Conservation (phyloP, 2,329 filamentous ascomycete species). For the Periconia sp. region DNA sequence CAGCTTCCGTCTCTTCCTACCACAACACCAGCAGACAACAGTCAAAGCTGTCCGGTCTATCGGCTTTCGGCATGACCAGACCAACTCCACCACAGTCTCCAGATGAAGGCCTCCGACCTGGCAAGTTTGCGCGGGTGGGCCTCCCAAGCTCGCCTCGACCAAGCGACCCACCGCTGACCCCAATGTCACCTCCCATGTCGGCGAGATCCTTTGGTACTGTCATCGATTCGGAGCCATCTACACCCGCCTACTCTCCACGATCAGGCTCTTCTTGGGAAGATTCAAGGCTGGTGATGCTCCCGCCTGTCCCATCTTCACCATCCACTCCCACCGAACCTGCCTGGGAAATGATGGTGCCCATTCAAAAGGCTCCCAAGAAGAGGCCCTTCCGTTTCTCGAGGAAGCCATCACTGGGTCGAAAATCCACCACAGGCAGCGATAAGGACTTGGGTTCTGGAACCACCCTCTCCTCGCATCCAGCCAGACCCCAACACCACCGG, state of each 20-base stretch:
- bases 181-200: constrained; percentile 39
- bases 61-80: constrained; percentile 38
- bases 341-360: constrained; percentile 36
- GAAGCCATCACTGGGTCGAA: not conserved
- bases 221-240: constrained; percentile 41
- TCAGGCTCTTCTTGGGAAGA: constrained; percentile 27
- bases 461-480: constrained; percentile 18
- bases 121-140: constrained; percentile 30
- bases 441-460: constrained; percentile 9
- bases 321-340: constrained; percentile 31
- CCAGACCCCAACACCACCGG: constrained; percentile 9
- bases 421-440: not conserved
- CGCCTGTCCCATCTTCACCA: constrained; percentile 30
- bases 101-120: constrained; percentile 22
- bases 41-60: constrained; percentile 16
- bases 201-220: constrained; percentile 39
- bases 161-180: constrained; percentile 15
- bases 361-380: constrained; percentile 13
- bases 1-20: constrained; percentile 21
- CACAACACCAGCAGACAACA: constrained; percentile 9
- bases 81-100: constrained; percentile 28
- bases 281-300: constrained; percentile 30
- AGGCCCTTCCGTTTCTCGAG: constrained; percentile 2
- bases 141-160: constrained; percentile 21
- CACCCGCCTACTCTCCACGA: constrained; percentile 39